A percentile compares a stretch with the other conserved stretches of the same genome.
Conservation (phyloP, 208 protist species). For the Leishmania lainsoni region DNA sequence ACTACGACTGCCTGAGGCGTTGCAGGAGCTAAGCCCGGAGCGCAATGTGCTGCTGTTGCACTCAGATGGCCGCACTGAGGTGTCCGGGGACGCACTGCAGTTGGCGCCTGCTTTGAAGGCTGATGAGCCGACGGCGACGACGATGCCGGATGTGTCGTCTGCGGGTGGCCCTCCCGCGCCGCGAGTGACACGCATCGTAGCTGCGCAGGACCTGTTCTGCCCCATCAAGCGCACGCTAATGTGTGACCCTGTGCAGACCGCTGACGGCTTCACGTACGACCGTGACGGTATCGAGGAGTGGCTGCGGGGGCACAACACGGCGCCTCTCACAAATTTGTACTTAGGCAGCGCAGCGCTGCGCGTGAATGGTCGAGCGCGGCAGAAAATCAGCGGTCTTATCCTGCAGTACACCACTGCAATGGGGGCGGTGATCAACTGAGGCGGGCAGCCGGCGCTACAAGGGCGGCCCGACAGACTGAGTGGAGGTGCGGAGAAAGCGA, state of each 20-base stretch:
- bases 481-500: background rate
- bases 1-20: conserved; percentile 33
- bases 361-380: conserved; percentile 38
- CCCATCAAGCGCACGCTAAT: conserved; percentile 84
- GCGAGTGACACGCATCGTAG: conserved; percentile 7
- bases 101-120: conserved; percentile 9
- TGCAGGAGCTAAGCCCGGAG: conserved; percentile 35
- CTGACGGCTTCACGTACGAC: conserved; percentile 89
- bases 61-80: conserved; percentile 16
- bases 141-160: background rate
- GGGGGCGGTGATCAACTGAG: background rate
- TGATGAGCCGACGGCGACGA: background rate
- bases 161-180: background rate
- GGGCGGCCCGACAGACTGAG: background rate
- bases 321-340: conserved; percentile 71
- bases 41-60: conserved; percentile 22
- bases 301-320: conserved; percentile 46
- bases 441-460: background rate
- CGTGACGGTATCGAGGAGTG: conserved; percentile 77
- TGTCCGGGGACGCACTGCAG: conserved; percentile 18
- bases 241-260: conserved; percentile 82
- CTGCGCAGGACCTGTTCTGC: conserved; percentile 53
- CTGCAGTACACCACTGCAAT: conserved; percentile 21
- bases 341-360: conserved; percentile 29
- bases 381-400: conserved; percentile 29